Base-by-base conservation (phyloP, 106 monocot species). In the Acorus gramineus region DNA sequence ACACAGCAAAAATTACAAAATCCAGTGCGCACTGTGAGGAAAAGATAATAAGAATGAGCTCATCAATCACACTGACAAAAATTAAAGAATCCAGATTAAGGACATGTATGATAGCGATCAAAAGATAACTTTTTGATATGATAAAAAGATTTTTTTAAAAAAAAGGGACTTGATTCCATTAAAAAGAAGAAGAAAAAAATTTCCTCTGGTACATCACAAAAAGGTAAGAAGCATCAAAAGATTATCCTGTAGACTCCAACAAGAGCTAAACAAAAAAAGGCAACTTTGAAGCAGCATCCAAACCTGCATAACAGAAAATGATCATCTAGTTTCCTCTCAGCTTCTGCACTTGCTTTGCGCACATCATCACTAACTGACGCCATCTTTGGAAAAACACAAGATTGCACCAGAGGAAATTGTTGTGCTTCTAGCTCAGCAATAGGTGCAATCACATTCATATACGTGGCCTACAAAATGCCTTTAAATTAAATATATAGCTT, bases 321-420 rank as follows among this genome's bases (percentile, higher is more conserved):
- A 60, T 77, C 74, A 80, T 98, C 85, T 63, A 98, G 65, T 61
- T 61, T 81, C 61, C 48, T 84, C 72, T 92, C 98, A 4, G 85
- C 87, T 71, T 85, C 85, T 47, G 74, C 68, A 80, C 98, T 92
- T 5, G 92, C 96, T 69, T 83, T 77, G 9, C 81, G 81, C 63
- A 92, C 68, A 77, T 88, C 91, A 66, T 72, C 71, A 48, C 63
- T 81, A 56, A 65, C 60, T 71, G 85, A 76, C 4, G 91, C 88
- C 91, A 92, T 92, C 61, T 79, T 82, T 12, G 79, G 83, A 63
- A 85, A 81, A 3, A 98, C 46, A 74, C 96, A 98, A 10, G 88
- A 88, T 63, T 98, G 98, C 12, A 89, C 74, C 56, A 89, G 72
- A 54, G 98, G 88, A 79, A 92, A 98, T 43, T 83, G 88, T 14